Conservation (phyloP, 345 rosid species). For the Geranium brycei region DNA sequence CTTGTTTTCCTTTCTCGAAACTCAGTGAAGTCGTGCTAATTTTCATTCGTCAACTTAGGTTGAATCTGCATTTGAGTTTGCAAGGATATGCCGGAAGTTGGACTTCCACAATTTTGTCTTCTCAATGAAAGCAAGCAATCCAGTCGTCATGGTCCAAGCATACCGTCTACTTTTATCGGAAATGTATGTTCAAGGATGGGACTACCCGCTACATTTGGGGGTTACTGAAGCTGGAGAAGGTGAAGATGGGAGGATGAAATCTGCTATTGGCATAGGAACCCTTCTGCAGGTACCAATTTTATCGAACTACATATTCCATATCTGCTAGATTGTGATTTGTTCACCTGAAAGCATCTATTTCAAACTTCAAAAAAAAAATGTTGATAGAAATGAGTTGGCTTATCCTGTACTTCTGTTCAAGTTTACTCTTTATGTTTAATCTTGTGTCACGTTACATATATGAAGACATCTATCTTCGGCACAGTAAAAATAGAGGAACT, state of each 20-base stretch:
- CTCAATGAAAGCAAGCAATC: slow-evolving; percentile 99
- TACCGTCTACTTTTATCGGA: slow-evolving; percentile 89
- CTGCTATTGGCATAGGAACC: slow-evolving; percentile 95
- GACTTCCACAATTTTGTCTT: slow-evolving; percentile 94
- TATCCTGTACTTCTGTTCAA: not conserved
- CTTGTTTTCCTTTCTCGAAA: not conserved
- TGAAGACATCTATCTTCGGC: not conserved
- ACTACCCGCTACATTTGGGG: slow-evolving; percentile 92
- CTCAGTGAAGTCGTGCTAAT: slow-evolving; percentile 7
- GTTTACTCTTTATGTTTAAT: not conserved
- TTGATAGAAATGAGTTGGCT: slow-evolving; percentile 1
- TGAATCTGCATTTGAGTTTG: slow-evolving; percentile 98
- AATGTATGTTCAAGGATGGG: slow-evolving; percentile 96
- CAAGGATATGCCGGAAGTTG: slow-evolving; percentile 81
- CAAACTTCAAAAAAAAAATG: not conserved
- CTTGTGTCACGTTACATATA: not conserved
- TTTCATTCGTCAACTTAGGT: slow-evolving; percentile 41
- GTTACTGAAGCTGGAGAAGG: slow-evolving; percentile 99
- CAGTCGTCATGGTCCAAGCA: slow-evolving; percentile 95
- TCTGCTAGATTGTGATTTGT: not conserved
- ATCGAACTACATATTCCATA: not conserved
- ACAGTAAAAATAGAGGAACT: slow-evolving; percentile 4
- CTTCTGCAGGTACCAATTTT: slow-evolving; percentile 61
- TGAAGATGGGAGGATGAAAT: slow-evolving; percentile 98
- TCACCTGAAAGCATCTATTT: not conserved